Conservation (phyloP, 768 basidiomycete species). For the Naganishia antarctica region DNA sequence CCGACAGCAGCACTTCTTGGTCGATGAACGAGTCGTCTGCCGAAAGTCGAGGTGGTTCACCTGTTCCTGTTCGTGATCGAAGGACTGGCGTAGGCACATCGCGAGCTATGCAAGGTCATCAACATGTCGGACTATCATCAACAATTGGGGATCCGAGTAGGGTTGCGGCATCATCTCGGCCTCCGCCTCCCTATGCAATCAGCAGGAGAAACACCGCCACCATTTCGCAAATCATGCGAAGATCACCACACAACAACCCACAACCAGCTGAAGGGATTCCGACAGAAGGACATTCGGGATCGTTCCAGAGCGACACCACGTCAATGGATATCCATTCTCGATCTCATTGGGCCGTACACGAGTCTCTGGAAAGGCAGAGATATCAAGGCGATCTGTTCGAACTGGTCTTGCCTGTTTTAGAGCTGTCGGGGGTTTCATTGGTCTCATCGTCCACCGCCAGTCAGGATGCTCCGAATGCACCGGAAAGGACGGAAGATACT, state of each 20-base stretch:
- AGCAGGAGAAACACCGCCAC: constrained; percentile 10
- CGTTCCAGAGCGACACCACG: background rate
- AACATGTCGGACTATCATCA: background rate
- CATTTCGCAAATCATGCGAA: background rate
- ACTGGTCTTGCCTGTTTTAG: constrained; percentile 1
- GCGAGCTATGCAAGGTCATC: background rate
- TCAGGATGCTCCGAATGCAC: background rate
- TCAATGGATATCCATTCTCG: constrained; percentile 6
- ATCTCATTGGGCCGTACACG: constrained; percentile 17
- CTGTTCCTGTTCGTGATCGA: background rate
- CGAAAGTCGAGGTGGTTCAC: constrained; percentile 2
- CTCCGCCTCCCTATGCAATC: background rate
- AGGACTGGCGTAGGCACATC: background rate
- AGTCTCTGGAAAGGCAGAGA: constrained; percentile 9
- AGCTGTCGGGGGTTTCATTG: background rate
- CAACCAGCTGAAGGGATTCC: background rate
- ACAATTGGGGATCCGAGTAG: background rate
- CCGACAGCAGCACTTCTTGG: constrained; percentile 9
- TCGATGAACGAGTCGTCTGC: background rate
- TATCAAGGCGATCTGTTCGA: constrained; percentile 17
- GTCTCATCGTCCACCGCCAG: background rate
- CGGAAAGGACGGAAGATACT: background rate
- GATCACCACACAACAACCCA: background rate
- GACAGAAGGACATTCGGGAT: background rate
- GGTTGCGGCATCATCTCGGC: background rate